phyloP scores from a whole-genome alignment of 108 stramenopile genomes.

The Skeletonema tropicum region DNA sequence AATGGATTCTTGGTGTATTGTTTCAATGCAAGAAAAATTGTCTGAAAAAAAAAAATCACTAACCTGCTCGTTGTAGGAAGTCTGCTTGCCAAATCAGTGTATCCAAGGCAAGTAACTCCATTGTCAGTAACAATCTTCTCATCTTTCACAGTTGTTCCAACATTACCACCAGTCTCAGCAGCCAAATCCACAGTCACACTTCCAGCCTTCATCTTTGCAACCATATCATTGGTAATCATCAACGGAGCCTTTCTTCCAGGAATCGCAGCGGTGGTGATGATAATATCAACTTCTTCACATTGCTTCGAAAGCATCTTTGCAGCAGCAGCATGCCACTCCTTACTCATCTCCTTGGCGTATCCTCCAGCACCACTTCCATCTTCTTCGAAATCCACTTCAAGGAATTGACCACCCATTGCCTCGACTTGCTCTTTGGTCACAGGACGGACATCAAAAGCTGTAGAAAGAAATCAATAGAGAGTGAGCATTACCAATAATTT shows the following conservation, averaged over 20 bases:
- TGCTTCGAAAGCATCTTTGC: constrained; percentile 89
- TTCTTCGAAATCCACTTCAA: constrained; percentile 94
- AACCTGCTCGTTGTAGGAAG: constrained; percentile 87
- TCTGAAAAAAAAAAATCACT: neutral
- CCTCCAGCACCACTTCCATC: constrained; percentile 98
- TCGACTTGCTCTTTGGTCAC: constrained; percentile 99
- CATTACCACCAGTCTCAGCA: constrained; percentile 98
- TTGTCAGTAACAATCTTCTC: constrained; percentile 82
- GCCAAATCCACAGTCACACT: constrained; percentile 98
- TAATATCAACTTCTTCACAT: constrained; percentile 94
- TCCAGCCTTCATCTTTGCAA: constrained; percentile 94
- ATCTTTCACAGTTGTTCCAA: constrained; percentile 94
- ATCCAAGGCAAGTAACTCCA: constrained; percentile 97
- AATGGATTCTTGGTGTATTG: neutral
- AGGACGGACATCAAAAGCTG: constrained; percentile 97
- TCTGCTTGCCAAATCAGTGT: constrained; percentile 96
- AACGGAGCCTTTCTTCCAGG: constrained; percentile 95
- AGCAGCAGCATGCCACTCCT: constrained; percentile 96
- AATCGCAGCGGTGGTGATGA: constrained; percentile 99
- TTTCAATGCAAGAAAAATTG: neutral
- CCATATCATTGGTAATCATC: constrained; percentile 98
- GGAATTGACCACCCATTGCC: constrained; percentile 97
- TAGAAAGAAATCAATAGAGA: neutral
- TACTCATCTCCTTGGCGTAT: constrained; percentile 99
- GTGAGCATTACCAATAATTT: neutral